Evolutionary conservation across 805 yeast genomes (phyloP).

Genomic region (Hanseniaspora nectarophila): DNA sequence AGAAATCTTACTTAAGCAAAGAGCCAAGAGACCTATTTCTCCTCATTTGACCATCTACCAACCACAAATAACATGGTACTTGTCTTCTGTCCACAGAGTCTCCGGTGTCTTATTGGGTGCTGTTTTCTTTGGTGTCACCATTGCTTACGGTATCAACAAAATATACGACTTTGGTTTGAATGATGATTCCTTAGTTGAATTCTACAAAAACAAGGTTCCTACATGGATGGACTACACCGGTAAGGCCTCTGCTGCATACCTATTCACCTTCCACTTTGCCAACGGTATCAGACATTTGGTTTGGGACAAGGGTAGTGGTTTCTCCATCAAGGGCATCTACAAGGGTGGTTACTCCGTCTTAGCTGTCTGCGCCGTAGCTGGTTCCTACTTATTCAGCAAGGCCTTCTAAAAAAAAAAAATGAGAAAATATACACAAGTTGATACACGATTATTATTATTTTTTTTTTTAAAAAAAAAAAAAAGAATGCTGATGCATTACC

Average conservation of each 20-base stretch:
- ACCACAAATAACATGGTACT: slow-evolving; percentile 75
- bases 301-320: slow-evolving; percentile 82
- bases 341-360: slow-evolving; percentile 79
- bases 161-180: slow-evolving; percentile 41
- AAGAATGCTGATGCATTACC: no score
- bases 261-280: slow-evolving; percentile 75
- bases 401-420: background rate
- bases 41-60: slow-evolving; percentile 85
- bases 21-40: slow-evolving; percentile 77
- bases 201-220: slow-evolving; percentile 50
- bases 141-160: slow-evolving; percentile 61
- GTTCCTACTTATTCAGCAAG: slow-evolving; percentile 45
- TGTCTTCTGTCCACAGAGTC: slow-evolving; percentile 77
- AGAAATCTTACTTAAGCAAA: slow-evolving; percentile 62
- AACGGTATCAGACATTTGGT: slow-evolving; percentile 87
- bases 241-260: slow-evolving; percentile 63
- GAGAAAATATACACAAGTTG: no score
- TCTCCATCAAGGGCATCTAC: slow-evolving; percentile 78
- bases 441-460: no score
- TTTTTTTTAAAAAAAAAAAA: no score
- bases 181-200: slow-evolving; percentile 28
- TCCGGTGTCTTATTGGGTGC: slow-evolving; percentile 75
- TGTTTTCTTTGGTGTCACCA: slow-evolving; percentile 66
- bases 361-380: slow-evolving; percentile 46
- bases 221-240: slow-evolving; percentile 45